Evolutionary conservation across 768 basidiomycete genomes (phyloP).

Genomic region (Amanita rimosa): DNA sequence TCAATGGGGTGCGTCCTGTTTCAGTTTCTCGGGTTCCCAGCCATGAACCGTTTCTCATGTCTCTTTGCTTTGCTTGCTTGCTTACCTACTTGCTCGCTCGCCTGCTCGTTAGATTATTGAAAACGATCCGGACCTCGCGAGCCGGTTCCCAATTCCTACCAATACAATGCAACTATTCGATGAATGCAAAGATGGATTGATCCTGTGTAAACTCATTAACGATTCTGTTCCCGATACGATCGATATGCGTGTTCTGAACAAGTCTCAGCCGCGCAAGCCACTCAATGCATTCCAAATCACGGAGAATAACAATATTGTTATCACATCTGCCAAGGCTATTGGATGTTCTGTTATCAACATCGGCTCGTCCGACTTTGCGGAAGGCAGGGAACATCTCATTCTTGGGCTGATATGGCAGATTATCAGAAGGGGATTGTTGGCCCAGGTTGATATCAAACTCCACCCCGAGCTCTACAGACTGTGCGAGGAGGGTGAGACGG

Average conservation of each 20-base stretch:
- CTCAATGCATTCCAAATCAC: conserved; percentile 99
- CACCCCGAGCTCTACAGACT: conserved; percentile 95
- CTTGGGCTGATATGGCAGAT: conserved; percentile 98
- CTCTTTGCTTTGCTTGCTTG: too few relatives aligned
- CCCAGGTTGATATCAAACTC: conserved; percentile 94
- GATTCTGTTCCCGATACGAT: conserved; percentile 99
- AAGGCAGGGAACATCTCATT: conserved; percentile 92
- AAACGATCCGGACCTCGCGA: conserved; percentile 76
- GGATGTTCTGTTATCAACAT: conserved; percentile 99
- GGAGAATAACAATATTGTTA: conserved; percentile 99
- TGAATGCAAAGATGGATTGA: conserved; percentile 89
- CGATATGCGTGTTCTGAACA: conserved; percentile 96
- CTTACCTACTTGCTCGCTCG: too few relatives aligned
- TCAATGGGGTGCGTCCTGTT: conserved; percentile 67
- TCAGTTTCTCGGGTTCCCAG: background rate
- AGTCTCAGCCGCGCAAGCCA: conserved; percentile 64
- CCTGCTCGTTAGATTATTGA: conserved; percentile 60
- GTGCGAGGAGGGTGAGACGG: conserved; percentile 93
- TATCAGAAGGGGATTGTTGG: conserved; percentile 86
- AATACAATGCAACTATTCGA: conserved; percentile 98
- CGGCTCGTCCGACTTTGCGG: conserved; percentile 84
- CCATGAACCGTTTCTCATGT: conserved; percentile 1
- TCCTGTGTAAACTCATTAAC: conserved; percentile 97
- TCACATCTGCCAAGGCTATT: conserved; percentile 95
- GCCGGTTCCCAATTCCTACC: conserved; percentile 84